Conservation (phyloP, 73 alveolate species). For the Paramecium primaurelia region DNA sequence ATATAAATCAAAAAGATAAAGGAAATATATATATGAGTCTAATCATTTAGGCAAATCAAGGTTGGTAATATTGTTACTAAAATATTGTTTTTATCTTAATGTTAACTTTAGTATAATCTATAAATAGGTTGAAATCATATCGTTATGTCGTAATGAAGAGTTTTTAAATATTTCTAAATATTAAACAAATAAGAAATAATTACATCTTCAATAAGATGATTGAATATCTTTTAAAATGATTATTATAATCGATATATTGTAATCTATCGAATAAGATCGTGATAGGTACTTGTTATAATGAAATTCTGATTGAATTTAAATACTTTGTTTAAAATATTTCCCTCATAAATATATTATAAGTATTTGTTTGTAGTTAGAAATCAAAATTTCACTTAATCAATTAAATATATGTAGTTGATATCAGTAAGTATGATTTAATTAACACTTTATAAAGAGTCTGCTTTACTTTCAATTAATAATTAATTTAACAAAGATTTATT, state of each 20-base stretch:
- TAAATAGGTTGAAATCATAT: not conserved
- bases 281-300: not conserved
- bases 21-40: too few relatives aligned
- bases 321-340: not conserved
- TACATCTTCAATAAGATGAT: not conserved
- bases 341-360: not conserved
- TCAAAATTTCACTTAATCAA: not conserved
- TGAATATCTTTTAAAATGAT: too few relatives aligned
- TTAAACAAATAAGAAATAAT: not conserved
- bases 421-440: not conserved
- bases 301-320: not conserved
- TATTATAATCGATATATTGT: too few relatives aligned
- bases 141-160: not conserved
- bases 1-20: not conserved
- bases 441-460: not conserved
- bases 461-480: not conserved
- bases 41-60: too few relatives aligned
- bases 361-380: not conserved
- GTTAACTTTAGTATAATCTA: not conserved
- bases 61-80: too few relatives aligned
- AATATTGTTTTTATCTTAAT: not conserved
- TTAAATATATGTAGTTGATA: not conserved
- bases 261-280: not conserved
- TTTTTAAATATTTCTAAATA: too few relatives aligned
- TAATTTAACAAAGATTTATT: not conserved